Conservation (phyloP, 176 grass and related monocot species). For the Tuctoria greenei region DNA sequence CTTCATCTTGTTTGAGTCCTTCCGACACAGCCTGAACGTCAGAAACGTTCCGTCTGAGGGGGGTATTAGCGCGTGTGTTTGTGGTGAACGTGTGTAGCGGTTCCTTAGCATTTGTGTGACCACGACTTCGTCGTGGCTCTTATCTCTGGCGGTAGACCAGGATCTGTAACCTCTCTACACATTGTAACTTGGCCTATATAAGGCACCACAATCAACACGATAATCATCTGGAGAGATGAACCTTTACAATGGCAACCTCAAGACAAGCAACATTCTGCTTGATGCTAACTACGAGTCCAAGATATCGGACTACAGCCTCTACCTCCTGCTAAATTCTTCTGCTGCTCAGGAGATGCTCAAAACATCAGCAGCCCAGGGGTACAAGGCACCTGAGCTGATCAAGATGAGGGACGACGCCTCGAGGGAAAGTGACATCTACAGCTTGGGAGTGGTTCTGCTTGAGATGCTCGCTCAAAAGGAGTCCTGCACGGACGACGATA, state of each 20-base stretch:
- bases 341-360: slow-evolving; percentile 82
- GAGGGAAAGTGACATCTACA: slow-evolving; percentile 72
- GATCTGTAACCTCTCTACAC: too few relatives aligned
- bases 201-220: too few relatives aligned
- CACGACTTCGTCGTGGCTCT: too few relatives aligned
- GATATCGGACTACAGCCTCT: slow-evolving; percentile 73
- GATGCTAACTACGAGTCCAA: slow-evolving; percentile 59
- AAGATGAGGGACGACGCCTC: slow-evolving; percentile 81
- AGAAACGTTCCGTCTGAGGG: too few relatives aligned
- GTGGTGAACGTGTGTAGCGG: too few relatives aligned
- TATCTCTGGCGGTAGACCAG: too few relatives aligned
- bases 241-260: slow-evolving; percentile 94
- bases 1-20: too few relatives aligned
- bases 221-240: too few relatives aligned
- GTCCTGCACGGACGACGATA: not conserved
- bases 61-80: too few relatives aligned
- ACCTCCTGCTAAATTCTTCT: slow-evolving; percentile 54
- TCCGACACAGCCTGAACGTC: too few relatives aligned
- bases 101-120: too few relatives aligned
- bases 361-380: slow-evolving; percentile 58
- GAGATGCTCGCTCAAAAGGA: slow-evolving; percentile 85
- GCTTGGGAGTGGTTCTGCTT: slow-evolving; percentile 69
- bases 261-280: slow-evolving; percentile 77
- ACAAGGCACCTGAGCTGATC: slow-evolving; percentile 81
- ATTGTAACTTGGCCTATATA: too few relatives aligned